These are phyloP conservation scores for Alternaria triticina DNA, from an alignment of 2,329 filamentous ascomycete species.

Conservation along the genomic window DNA sequence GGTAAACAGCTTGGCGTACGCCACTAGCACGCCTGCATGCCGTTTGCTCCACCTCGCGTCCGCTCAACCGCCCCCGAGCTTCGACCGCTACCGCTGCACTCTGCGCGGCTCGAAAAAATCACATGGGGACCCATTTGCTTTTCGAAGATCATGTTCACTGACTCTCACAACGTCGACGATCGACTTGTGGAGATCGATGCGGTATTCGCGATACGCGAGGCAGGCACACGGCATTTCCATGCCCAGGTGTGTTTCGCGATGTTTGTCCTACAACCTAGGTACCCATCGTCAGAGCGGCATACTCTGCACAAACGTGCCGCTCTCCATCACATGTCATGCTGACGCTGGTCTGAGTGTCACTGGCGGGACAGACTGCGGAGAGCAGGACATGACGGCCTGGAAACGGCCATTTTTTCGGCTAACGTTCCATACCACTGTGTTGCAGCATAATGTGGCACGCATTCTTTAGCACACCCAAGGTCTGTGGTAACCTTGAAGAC, in stretches of 20 bases:
- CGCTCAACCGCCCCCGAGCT: background rate
- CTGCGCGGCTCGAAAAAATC: background rate
- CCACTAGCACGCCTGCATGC: background rate
- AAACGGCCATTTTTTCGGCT: conserved; percentile 1
- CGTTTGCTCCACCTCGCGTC: background rate
- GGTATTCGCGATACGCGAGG: background rate
- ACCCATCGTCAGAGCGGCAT: background rate
- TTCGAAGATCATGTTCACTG: conserved; percentile 13
- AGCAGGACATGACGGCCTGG: background rate
- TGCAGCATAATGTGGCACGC: background rate
- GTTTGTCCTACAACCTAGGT: background rate
- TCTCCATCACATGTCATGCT: background rate
- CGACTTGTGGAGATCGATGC: background rate
- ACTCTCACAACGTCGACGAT: conserved; percentile 4
- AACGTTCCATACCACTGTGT: background rate
- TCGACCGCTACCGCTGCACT: background rate
- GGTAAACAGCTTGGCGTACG: conserved; percentile 1
- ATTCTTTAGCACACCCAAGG: background rate
- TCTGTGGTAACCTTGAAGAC: background rate
- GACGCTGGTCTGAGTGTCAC: background rate
- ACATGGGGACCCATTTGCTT: background rate
- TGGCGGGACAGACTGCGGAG: background rate
- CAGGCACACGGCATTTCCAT: background rate
- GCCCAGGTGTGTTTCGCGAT: background rate
- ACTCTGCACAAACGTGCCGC: background rate